Conservation (phyloP, 2,329 filamentous ascomycete species). For the Calonectria hongkongensis region DNA sequence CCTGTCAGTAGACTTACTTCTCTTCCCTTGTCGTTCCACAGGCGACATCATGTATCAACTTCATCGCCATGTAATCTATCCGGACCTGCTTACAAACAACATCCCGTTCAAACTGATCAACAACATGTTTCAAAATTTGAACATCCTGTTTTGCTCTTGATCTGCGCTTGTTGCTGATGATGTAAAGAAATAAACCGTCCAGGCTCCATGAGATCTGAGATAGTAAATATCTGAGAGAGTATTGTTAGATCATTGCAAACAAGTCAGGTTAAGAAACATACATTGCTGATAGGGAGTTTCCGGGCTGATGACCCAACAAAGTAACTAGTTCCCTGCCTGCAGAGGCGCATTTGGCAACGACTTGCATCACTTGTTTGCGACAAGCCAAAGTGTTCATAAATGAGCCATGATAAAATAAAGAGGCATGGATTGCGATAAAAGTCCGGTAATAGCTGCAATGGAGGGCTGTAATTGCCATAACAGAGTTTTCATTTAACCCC, state of each 20-base stretch:
- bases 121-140: not conserved
- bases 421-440: not conserved
- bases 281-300: not conserved
- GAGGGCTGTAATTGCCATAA: not conserved
- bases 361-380: not conserved
- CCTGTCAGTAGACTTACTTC: not conserved
- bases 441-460: not conserved
- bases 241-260: not conserved
- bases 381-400: not conserved
- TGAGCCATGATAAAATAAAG: not conserved
- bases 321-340: not conserved
- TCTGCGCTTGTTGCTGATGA: not conserved
- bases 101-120: not conserved
- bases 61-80: not conserved
- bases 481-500: not conserved
- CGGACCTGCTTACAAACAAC: not conserved
- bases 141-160: not conserved
- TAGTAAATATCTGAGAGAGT: not conserved
- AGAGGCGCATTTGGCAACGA: not conserved
- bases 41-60: not conserved
- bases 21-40: not conserved
- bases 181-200: not conserved
- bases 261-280: not conserved
- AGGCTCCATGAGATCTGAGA: not conserved
- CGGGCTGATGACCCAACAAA: not conserved